Percentiles rank a stretch among this genome's conserved stretches.
Conservation (phyloP, 2,329 filamentous ascomycete genomes). For the Pseudocercospora vitis region DNA sequence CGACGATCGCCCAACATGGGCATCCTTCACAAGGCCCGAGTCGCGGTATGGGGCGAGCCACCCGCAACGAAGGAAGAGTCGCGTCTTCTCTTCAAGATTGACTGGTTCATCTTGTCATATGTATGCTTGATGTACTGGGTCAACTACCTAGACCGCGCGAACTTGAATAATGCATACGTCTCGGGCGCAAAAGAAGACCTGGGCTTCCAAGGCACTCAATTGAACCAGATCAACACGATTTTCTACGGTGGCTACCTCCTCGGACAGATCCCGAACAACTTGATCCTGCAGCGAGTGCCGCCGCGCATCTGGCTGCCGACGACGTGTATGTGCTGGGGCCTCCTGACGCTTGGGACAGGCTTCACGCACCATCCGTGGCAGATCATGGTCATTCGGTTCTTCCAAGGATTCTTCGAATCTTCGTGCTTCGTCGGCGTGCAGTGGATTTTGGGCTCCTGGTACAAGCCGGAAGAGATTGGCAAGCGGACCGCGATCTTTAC, state of each 20-base stretch:
- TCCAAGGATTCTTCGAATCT: constrained; percentile 40
- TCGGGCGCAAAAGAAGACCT: constrained; percentile 57
- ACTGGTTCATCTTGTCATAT: constrained; percentile 39
- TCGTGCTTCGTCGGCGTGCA: constrained; percentile 33
- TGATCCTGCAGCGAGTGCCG: constrained; percentile 62
- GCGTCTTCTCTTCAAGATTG: constrained; percentile 32
- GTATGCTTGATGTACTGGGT: constrained; percentile 44
- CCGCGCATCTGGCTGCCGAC: constrained; percentile 55
- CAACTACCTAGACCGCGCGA: constrained; percentile 49
- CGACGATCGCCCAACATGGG: constrained; percentile 22
- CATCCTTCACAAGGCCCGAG: constrained; percentile 25
- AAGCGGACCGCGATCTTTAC: constrained; percentile 64
- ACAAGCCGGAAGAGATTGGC: constrained; percentile 46
- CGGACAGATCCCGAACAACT: constrained; percentile 62
- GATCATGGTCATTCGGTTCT: constrained; percentile 61
- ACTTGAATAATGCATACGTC: constrained; percentile 57
- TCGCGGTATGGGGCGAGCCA: constrained; percentile 31
- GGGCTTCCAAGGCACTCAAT: constrained; percentile 50
- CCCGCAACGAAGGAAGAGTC: constrained; percentile 30
- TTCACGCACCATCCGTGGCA: constrained; percentile 52
- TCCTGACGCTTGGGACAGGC: constrained; percentile 56
- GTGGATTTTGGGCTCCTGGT: constrained; percentile 32
- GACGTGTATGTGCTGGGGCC: constrained; percentile 59
- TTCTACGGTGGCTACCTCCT: constrained; percentile 46
- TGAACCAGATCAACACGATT: constrained; percentile 45